Evolutionary conservation across 176 grass and related monocot species (phyloP).

Genomic region (Cenchrus fungigraminus): DNA sequence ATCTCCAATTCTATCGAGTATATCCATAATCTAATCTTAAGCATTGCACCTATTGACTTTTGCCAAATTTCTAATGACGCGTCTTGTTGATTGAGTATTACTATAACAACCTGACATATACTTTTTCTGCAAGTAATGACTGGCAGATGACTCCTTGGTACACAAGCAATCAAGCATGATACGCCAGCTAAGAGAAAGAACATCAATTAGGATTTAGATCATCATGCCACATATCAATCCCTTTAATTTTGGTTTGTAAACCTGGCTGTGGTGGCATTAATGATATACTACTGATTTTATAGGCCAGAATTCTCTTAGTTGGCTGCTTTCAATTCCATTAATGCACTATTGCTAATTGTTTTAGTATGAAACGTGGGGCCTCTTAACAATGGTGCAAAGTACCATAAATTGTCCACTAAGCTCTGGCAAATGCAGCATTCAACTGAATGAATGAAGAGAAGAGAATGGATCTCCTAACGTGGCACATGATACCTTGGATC

Average conservation of each 20-base stretch:
- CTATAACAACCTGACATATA: slow-evolving; percentile 19
- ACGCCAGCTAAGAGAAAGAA: slow-evolving; percentile 45
- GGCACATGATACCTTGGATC: slow-evolving; percentile 1
- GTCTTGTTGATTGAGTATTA: not conserved
- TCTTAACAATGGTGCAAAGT: slow-evolving; percentile 36
- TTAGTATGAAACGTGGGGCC: not conserved
- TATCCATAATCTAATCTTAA: slow-evolving; percentile 23
- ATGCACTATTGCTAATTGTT: not conserved
- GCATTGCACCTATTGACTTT: slow-evolving; percentile 33
- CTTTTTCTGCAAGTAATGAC: not conserved
- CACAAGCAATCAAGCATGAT: slow-evolving; percentile 27
- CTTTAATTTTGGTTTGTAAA: slow-evolving; percentile 22
- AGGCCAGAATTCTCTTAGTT: not conserved
- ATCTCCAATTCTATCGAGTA: not conserved
- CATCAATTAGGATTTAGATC: slow-evolving; percentile 14
- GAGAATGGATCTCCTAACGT: slow-evolving; percentile 25
- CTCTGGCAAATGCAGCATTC: not conserved
- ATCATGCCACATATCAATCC: slow-evolving; percentile 21
- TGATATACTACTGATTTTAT: slow-evolving; percentile 2
- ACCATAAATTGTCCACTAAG: slow-evolving; percentile 11
- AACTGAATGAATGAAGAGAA: not conserved
- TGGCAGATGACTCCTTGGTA: slow-evolving; percentile 19
- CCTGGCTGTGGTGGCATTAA: slow-evolving; percentile 13
- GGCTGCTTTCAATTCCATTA: slow-evolving; percentile 11
- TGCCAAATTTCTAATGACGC: slow-evolving; percentile 2